A percentile compares a stretch with the other conserved stretches of the same genome.
These are phyloP conservation scores for Choricystis sp. DNA, from an alignment of 139 green algal species.

Conservation along the genomic window DNA sequence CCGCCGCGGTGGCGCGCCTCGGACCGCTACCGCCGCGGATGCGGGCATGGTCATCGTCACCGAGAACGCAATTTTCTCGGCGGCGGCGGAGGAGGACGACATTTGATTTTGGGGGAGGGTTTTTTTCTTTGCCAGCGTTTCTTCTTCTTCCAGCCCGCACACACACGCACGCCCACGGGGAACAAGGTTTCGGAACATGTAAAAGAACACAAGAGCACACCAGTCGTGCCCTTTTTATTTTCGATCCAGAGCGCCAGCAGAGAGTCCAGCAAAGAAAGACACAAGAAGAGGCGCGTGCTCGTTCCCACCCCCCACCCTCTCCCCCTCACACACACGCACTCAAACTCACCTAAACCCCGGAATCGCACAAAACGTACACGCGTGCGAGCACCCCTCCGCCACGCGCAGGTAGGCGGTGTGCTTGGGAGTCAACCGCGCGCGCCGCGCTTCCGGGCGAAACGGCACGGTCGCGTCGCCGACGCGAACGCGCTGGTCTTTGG, in stretches of 20 bases:
- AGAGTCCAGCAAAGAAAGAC: neutral
- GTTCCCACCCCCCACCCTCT: neutral
- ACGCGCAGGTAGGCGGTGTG: constrained; percentile 81
- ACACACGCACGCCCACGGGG: neutral
- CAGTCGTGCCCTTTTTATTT: neutral
- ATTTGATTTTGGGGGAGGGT: neutral
- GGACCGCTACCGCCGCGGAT: neutral
- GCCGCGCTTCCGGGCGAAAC: constrained; percentile 59
- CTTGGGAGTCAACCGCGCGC: constrained; percentile 49
- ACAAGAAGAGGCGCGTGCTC: constrained; percentile 1
- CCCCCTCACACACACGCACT: no score
- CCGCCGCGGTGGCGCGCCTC: no score
- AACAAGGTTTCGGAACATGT: neutral
- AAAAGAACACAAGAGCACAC: constrained; percentile 5
- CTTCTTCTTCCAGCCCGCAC: no score
- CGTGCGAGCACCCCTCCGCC: constrained; percentile 79
- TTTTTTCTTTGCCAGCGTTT: constrained; percentile 3
- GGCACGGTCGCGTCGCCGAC: constrained; percentile 64
- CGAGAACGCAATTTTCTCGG: constrained; percentile 20
- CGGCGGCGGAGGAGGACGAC: constrained; percentile 13
- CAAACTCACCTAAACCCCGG: constrained; percentile 44
- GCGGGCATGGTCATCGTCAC: constrained; percentile 36
- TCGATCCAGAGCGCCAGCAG: neutral
- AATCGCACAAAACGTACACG: constrained; percentile 86
- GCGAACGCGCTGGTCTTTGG: constrained; percentile 8